Conservation (phyloP, 2,329 filamentous ascomycete species). For the Penicillium sp. region DNA sequence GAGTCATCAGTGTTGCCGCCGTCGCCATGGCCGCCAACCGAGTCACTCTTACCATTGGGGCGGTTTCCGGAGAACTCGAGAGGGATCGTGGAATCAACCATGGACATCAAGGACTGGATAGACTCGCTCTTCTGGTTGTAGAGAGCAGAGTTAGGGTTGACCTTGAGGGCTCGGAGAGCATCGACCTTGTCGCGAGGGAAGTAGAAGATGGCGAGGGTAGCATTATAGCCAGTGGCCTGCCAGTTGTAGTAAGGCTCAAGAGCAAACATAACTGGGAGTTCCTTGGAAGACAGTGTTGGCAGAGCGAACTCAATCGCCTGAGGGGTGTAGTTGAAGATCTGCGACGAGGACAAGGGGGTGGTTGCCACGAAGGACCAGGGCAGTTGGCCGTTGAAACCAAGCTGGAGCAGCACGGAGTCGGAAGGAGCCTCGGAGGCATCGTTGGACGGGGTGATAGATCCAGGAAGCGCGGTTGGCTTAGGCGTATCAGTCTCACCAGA, state of each 20-base stretch:
- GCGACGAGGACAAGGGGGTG: conserved; percentile 67
- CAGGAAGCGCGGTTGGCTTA: conserved; percentile 64
- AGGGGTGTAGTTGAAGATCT: conserved; percentile 80
- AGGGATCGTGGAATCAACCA: conserved; percentile 81
- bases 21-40: conserved; percentile 42
- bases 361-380: conserved; percentile 80
- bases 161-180: conserved; percentile 64
- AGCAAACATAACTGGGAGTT: conserved; percentile 58
- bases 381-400: conserved; percentile 75
- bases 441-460: conserved; percentile 68
- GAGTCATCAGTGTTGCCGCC: conserved; percentile 29
- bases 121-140: conserved; percentile 67
- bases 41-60: conserved; percentile 28
- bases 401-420: conserved; percentile 69
- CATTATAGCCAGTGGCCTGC: conserved; percentile 66
- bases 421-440: conserved; percentile 55
- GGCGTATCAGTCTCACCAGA: conserved; percentile 42
- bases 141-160: conserved; percentile 65
- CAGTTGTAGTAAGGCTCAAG: conserved; percentile 75
- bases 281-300: conserved; percentile 42
- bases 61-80: conserved; percentile 49
- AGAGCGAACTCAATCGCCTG: conserved; percentile 66
- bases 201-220: conserved; percentile 71
- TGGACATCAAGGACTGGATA: conserved; percentile 67
- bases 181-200: conserved; percentile 69